A percentile compares a stretch with the other conserved stretches of the same genome.
These are phyloP conservation scores for Naganishia albida DNA, from an alignment of 1,284 basidiomycete species.

Conservation along the genomic window DNA sequence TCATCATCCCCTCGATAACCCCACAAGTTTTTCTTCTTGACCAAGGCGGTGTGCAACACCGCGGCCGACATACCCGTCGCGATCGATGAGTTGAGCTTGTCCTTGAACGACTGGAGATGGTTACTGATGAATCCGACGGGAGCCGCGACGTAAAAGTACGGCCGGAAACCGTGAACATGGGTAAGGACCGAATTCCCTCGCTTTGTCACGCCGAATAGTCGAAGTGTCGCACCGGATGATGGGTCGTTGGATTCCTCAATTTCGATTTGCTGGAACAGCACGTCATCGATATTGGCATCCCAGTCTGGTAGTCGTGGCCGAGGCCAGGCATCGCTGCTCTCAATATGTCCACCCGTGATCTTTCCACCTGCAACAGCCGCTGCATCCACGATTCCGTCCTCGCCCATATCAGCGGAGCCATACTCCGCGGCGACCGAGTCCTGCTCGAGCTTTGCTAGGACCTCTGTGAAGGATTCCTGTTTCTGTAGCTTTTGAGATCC, in stretches of 20 bases:
- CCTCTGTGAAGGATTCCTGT: constrained; percentile 69
- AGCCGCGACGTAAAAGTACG: constrained; percentile 86
- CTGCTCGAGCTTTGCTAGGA: constrained; percentile 72
- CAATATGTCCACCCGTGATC: constrained; percentile 40
- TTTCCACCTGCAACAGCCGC: constrained; percentile 35
- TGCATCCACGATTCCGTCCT: constrained; percentile 1
- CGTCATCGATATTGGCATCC: constrained; percentile 64
- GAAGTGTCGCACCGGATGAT: constrained; percentile 60
- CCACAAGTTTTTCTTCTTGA: constrained; percentile 75
- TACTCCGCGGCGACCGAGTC: constrained; percentile 57
- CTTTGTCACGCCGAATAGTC: constrained; percentile 88
- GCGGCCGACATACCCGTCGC: constrained; percentile 44
- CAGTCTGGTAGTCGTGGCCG: constrained; percentile 66
- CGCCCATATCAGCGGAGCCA: constrained; percentile 44
- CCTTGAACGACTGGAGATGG: constrained; percentile 67
- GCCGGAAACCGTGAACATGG: constrained; percentile 75
- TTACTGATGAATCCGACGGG: constrained; percentile 75
- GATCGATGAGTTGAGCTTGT: constrained; percentile 65
- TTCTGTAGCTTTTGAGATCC: constrained; percentile 25
- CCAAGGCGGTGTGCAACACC: constrained; percentile 64
- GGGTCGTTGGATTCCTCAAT: constrained; percentile 71
- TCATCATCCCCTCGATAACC: constrained; percentile 79
- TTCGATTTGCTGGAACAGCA: constrained; percentile 92
- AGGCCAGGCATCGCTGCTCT: constrained; percentile 67
- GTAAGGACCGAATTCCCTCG: constrained; percentile 83